phyloP scores from a whole-genome alignment of 140 eudicot species.

The Bidens hawaiensis region DNA sequence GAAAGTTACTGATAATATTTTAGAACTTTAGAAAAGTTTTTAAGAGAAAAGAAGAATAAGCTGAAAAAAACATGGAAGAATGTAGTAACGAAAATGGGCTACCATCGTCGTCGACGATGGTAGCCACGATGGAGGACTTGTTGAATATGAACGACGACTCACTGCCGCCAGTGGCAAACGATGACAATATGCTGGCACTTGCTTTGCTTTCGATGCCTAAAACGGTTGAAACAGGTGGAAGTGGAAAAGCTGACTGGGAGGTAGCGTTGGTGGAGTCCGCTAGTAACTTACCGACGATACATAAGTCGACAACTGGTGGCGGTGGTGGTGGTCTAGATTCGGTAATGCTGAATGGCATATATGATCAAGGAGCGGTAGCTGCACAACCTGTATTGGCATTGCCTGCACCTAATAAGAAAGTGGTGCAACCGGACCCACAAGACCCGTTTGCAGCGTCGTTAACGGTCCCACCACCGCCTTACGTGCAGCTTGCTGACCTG shows the following conservation, averaged over 20 bases:
- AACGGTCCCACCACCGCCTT: conserved; percentile 64
- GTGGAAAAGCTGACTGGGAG: conserved; percentile 69
- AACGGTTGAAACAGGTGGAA: conserved; percentile 20
- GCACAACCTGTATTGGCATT: conserved; percentile 46
- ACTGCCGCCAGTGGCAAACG: conserved; percentile 36
- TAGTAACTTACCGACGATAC: conserved; percentile 41
- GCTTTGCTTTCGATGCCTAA: conserved; percentile 53
- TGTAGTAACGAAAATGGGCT: conserved; percentile 34
- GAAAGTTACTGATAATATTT: conserved; percentile 49
- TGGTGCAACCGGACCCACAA: conserved; percentile 27
- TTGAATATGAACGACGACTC: conserved; percentile 50
- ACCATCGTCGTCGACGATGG: conserved; percentile 34
- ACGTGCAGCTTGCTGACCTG: conserved; percentile 74
- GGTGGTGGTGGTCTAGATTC: conserved; percentile 60
- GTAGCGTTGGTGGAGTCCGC: conserved; percentile 60
- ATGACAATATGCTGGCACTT: conserved; percentile 49
- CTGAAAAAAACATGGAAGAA: conserved; percentile 36
- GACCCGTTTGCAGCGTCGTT: conserved; percentile 80
- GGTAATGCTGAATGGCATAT: conserved; percentile 56
- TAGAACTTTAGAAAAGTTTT: conserved; percentile 58
- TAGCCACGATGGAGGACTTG: conserved; percentile 43
- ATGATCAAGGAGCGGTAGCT: conserved; percentile 44
- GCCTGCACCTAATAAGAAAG: conserved; percentile 54
- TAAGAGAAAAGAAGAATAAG: conserved; percentile 56
- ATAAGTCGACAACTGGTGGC: too few relatives aligned